These are phyloP conservation scores for Rusavskia elegans DNA, from an alignment of 495 filamentous ascomycete species.

Conservation along the genomic window DNA sequence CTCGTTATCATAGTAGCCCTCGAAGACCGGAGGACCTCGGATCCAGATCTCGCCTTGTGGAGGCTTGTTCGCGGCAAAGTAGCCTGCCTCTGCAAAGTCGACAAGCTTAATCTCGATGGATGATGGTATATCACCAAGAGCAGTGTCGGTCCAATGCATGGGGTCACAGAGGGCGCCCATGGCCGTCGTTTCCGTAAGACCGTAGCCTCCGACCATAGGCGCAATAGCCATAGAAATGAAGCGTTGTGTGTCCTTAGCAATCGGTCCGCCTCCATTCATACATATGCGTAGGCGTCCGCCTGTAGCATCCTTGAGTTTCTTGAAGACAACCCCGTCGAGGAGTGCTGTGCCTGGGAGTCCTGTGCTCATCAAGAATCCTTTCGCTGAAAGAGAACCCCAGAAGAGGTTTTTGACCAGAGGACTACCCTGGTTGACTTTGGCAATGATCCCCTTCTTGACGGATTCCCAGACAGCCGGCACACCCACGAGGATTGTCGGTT, in stretches of 20 bases:
- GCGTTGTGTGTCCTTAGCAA: slow-evolving; percentile 71
- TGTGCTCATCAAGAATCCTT: slow-evolving; percentile 58
- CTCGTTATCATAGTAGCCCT: slow-evolving; percentile 33
- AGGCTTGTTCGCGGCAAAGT: slow-evolving; percentile 69
- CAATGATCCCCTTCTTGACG: slow-evolving; percentile 92
- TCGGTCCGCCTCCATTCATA: slow-evolving; percentile 76
- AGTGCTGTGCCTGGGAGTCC: slow-evolving; percentile 47
- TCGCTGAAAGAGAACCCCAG: slow-evolving; percentile 78
- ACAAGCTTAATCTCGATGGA: slow-evolving; percentile 86
- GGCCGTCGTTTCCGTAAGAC: slow-evolving; percentile 84
- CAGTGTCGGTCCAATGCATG: slow-evolving; percentile 68
- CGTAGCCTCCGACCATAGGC: slow-evolving; percentile 88
- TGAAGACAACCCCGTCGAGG: slow-evolving; percentile 68
- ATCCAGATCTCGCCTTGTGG: slow-evolving; percentile 60
- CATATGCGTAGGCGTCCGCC: slow-evolving; percentile 66
- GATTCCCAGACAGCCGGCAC: slow-evolving; percentile 96
- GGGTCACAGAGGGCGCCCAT: slow-evolving; percentile 92
- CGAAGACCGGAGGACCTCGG: slow-evolving; percentile 38
- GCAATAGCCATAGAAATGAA: slow-evolving; percentile 82
- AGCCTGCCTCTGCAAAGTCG: slow-evolving; percentile 88
- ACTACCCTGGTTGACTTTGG: slow-evolving; percentile 65
- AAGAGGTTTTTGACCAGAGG: slow-evolving; percentile 67
- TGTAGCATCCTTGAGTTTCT: slow-evolving; percentile 82
- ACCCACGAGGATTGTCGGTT: slow-evolving; percentile 80
- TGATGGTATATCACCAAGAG: slow-evolving; percentile 68